Percentiles rank a stretch among this genome's conserved stretches.
These are phyloP conservation scores for Exophiala viscosa DNA, from an alignment of 2,329 filamentous ascomycete species.

Conservation along the genomic window DNA sequence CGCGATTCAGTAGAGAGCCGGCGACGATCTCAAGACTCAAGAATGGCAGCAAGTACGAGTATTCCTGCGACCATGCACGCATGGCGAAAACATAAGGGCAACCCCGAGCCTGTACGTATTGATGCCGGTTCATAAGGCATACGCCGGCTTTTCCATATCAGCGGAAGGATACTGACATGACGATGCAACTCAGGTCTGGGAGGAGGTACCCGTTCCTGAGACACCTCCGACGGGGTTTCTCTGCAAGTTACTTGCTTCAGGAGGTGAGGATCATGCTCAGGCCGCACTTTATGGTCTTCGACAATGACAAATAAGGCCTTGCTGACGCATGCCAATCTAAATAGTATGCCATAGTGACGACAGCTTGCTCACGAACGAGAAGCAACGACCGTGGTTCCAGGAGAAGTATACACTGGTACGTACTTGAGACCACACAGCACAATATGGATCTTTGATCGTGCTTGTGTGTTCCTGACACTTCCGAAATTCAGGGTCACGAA, in stretches of 20 bases:
- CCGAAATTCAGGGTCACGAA: constrained; percentile 6
- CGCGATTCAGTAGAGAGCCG: too few relatives aligned
- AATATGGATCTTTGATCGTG: background rate
- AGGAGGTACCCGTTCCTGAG: constrained; percentile 12
- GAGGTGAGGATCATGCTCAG: background rate
- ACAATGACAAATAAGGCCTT: background rate
- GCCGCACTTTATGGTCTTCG: background rate
- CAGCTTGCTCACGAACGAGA: constrained; percentile 8
- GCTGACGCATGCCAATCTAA: background rate
- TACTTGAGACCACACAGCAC: too few relatives aligned
- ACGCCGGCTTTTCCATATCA: background rate
- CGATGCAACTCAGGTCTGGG: constrained; percentile 4
- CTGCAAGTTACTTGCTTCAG: constrained; percentile 11
- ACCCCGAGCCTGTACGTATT: constrained; percentile 4
- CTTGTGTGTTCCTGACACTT: background rate
- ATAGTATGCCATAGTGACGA: constrained; percentile 16
- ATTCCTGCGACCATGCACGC: constrained; percentile 8
- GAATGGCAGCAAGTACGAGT: background rate
- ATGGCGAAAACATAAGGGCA: constrained; percentile 15
- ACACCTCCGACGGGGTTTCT: constrained; percentile 4
- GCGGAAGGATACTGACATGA: too few relatives aligned
- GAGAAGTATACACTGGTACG: constrained; percentile 13
- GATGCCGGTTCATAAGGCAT: background rate
- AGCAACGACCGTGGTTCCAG: constrained; percentile 13
- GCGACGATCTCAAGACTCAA: too few relatives aligned